Base-by-base conservation (phyloP, 1,284 basidiomycete genomes). In the Microbotryum violaceum region DNA sequence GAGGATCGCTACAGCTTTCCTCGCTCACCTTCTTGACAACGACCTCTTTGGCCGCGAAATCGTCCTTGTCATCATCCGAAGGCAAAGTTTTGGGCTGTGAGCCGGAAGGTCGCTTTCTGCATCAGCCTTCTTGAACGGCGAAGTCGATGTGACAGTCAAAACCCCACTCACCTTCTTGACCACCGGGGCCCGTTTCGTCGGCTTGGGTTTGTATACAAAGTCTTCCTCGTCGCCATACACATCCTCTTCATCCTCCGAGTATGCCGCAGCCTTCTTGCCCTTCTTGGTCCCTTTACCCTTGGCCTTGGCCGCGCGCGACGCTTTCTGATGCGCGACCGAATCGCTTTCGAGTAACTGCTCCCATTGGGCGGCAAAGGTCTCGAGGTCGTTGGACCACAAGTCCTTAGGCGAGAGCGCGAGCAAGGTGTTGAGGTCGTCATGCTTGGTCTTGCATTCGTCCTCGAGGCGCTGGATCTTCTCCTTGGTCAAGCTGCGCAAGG, bases 371-470 rank as follows among this genome's bases (percentile, higher is more conserved):
- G 91, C 75, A 81, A 98, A 96, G 31, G 75, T 77, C 71, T 93
- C 88, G 27, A 99, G 80, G 72, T 99, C 96, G 16, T 81, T 80
- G 72, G 89, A 88, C 96, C 96, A 99, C 66, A 99, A 80, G 70
- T 89, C 83, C 68, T 85, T 84, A 0, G 92, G 89, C 2, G 85
- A 84, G 61, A 86, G 84, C 70, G 86, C 83, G 46, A 97, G 84
- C 48, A 98, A 79, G 9, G 76, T 78, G 44, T 91, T 79, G 48
- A 98, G 81, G 75, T 97, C 92, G 4, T 75, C 73, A 76, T 97
- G 91, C 77, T 94, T 96, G 62, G 83, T 83, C 53, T 83, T 82
- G 3, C 87, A 86, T 79, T 93, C 89, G 69, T 83, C 81, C 18
- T 18, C 4, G 31, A 20, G 29, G 23, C 16, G 50, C 72, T 80